A percentile compares a stretch with the other conserved stretches of the same genome.
Conservation (phyloP, 2,329 filamentous ascomycete genomes). For the Stemphylium beticola region DNA sequence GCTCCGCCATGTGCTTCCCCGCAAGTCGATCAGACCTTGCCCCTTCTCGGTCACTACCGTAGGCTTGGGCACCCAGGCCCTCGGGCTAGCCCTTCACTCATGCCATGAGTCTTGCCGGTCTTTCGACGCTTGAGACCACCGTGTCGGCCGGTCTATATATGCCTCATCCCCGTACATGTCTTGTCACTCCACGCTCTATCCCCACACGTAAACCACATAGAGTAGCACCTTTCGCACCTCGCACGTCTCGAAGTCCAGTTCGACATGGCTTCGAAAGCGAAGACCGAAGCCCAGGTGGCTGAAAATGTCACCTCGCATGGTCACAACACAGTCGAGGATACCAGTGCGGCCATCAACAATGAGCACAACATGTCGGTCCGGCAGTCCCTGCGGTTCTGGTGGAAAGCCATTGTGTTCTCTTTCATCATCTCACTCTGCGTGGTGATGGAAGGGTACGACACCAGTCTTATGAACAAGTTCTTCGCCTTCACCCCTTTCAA, state of each 20-base stretch:
- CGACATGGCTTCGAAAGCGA: slow-evolving; percentile 20
- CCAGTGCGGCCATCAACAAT: slow-evolving; percentile 45
- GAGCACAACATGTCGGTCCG: slow-evolving; percentile 60
- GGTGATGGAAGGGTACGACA: slow-evolving; percentile 87
- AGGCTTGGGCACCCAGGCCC: slow-evolving; percentile 12
- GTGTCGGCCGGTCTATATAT: slow-evolving; percentile 14
- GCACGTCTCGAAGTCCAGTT: slow-evolving; percentile 1
- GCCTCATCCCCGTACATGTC: slow-evolving; percentile 6
- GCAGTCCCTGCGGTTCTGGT: slow-evolving; percentile 79
- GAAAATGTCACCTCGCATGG: slow-evolving; percentile 23
- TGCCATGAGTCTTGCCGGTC: slow-evolving; percentile 7
- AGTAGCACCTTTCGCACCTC: background rate
- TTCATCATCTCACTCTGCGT: slow-evolving; percentile 84
- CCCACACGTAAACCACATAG: background rate
- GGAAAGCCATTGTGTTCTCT: slow-evolving; percentile 82
- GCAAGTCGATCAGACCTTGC: slow-evolving; percentile 22
- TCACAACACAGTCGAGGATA: slow-evolving; percentile 20
- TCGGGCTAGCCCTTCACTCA: slow-evolving; percentile 19
- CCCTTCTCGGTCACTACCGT: slow-evolving; percentile 18
- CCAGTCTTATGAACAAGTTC: slow-evolving; percentile 79
- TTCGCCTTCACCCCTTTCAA: slow-evolving; percentile 58
- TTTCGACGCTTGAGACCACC: background rate
- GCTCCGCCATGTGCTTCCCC: slow-evolving; percentile 24
- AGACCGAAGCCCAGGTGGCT: slow-evolving; percentile 27
- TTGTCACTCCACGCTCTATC: background rate